Conservation (phyloP, 2,329 filamentous ascomycete species). For the Hortaea werneckii region DNA sequence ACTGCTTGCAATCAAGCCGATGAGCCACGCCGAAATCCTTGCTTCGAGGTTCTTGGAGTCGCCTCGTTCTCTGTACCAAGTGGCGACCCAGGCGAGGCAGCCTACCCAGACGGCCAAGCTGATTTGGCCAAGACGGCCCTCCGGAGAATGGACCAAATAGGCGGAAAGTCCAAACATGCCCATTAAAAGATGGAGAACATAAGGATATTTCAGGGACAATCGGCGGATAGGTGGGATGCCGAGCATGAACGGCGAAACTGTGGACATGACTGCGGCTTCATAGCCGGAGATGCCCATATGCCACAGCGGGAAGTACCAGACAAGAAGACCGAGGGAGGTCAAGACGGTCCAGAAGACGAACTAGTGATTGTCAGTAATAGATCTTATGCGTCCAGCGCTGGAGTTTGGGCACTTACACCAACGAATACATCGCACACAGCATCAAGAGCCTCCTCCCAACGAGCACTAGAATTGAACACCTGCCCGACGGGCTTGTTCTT, state of each 20-base stretch:
- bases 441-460: constrained; percentile 65
- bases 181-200: constrained; percentile 62
- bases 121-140: constrained; percentile 66
- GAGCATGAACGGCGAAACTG: constrained; percentile 70
- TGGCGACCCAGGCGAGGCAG: constrained; percentile 75
- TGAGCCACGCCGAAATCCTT: constrained; percentile 67
- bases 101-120: constrained; percentile 71
- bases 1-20: constrained; percentile 76
- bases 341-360: constrained; percentile 94
- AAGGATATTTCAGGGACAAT: constrained; percentile 53
- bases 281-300: constrained; percentile 98
- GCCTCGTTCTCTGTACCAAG: constrained; percentile 65
- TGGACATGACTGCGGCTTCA: constrained; percentile 78
- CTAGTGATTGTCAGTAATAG: constrained; percentile 30
- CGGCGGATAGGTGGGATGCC: constrained; percentile 59
- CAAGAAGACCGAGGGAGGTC: constrained; percentile 75
- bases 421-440: constrained; percentile 83
- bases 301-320: constrained; percentile 99
- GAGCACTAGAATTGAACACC: constrained; percentile 62
- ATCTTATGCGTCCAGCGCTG: constrained; percentile 5
- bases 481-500: constrained; percentile 65
- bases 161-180: constrained; percentile 70
- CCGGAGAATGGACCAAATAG: constrained; percentile 64
- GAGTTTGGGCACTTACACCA: constrained; percentile 50
- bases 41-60: constrained; percentile 69